phyloP scores from a whole-genome alignment of 768 basidiomycete species.

The Lentinula boryana region DNA sequence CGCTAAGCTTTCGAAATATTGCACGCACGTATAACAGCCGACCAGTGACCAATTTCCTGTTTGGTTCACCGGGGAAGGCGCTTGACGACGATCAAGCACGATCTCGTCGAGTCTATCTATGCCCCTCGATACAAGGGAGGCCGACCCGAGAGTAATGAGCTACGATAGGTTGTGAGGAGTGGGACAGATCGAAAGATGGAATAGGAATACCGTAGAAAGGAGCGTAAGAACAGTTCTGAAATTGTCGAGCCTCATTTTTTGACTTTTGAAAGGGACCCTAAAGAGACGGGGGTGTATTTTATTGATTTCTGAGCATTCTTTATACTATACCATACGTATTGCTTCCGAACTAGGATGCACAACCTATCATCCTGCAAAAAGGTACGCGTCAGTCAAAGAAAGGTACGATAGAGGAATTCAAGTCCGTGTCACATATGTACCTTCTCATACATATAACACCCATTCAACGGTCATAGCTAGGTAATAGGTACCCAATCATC shows the following conservation, averaged over 20 bases:
- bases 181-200: background rate
- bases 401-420: background rate
- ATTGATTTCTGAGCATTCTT: background rate
- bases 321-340: background rate
- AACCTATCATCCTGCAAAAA: background rate
- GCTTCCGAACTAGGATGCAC: background rate
- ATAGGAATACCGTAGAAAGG: background rate
- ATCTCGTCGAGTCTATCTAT: background rate
- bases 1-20: background rate
- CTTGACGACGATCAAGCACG: background rate
- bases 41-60: slow-evolving; percentile 32
- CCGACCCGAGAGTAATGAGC: background rate
- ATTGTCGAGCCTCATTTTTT: background rate
- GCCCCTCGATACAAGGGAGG: background rate
- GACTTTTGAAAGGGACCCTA: background rate
- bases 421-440: background rate
- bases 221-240: background rate
- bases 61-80: background rate
- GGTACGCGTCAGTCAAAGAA: slow-evolving; percentile 2
- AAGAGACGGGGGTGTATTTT: background rate
- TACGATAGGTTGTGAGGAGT: background rate
- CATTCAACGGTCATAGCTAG: background rate
- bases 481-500: background rate
- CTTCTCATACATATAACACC: background rate
- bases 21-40: slow-evolving; percentile 45